Conservation (phyloP, 2,329 filamentous ascomycete species). For the Gaeumannomyces sp. region DNA sequence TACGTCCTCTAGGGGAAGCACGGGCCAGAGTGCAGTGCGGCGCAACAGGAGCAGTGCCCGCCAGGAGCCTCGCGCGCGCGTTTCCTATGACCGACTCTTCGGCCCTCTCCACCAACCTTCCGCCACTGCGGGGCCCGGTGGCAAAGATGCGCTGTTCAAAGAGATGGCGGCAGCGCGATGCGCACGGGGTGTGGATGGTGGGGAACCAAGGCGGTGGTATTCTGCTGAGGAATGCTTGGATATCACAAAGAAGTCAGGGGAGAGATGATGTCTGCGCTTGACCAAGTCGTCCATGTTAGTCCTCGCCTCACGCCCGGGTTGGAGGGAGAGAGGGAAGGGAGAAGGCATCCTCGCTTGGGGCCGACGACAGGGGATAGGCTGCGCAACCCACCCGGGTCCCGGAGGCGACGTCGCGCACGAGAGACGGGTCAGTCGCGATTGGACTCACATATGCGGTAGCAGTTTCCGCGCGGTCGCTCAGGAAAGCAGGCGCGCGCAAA, state of each 20-base stretch:
- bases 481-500: not conserved
- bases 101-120: not conserved
- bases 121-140: not conserved
- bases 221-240: not conserved
- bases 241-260: not conserved
- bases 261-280: not conserved
- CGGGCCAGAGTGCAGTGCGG: not conserved
- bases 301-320: too few relatives aligned
- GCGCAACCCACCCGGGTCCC: not conserved
- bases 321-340: not conserved
- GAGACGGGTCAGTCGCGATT: not conserved
- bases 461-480: not conserved
- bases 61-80: not conserved
- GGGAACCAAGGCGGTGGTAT: not conserved
- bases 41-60: not conserved
- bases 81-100: not conserved
- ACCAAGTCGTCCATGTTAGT: not conserved
- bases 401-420: not conserved
- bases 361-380: not conserved
- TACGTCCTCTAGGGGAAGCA: too few relatives aligned
- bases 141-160: not conserved
- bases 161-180: not conserved
- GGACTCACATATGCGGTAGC: not conserved
- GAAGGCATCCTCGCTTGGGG: not conserved
- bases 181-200: not conserved